A percentile compares a stretch with the other conserved stretches of the same genome.
Conservation (phyloP, 139 green algal species). For the Chlamydomonas sphaeroides region DNA sequence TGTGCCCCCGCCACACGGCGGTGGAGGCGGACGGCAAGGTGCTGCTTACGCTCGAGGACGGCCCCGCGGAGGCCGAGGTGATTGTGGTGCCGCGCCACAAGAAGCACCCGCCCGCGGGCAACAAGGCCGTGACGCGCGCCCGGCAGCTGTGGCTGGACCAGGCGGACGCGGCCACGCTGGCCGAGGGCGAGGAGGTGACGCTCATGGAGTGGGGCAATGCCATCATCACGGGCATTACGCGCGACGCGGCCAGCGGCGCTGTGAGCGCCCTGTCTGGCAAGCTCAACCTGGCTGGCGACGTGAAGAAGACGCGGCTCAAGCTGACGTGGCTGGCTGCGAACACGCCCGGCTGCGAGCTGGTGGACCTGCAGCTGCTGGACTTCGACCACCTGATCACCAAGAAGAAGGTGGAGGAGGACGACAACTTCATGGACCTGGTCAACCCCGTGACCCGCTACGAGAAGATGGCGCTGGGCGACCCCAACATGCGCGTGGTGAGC, state of each 20-base stretch:
- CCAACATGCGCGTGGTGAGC: constrained; percentile 93
- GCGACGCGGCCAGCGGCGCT: constrained; percentile 31
- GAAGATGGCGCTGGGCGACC: constrained; percentile 81
- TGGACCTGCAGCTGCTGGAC: constrained; percentile 72
- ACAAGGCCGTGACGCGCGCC: constrained; percentile 71
- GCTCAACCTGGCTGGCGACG: constrained; percentile 90
- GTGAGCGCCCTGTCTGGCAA: constrained; percentile 61
- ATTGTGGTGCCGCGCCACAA: constrained; percentile 85
- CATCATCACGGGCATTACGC: constrained; percentile 74
- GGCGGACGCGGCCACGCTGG: constrained; percentile 80
- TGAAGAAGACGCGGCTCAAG: constrained; percentile 98
- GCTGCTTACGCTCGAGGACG: constrained; percentile 75
- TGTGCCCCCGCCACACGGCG: constrained; percentile 90
- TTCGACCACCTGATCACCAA: constrained; percentile 98
- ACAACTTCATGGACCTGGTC: constrained; percentile 86
- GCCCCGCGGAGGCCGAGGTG: constrained; percentile 66
- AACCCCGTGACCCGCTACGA: constrained; percentile 70
- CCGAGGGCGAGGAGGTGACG: constrained; percentile 91
- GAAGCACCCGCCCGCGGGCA: constrained; percentile 85
- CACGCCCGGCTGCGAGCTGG: constrained; percentile 49
- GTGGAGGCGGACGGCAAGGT: constrained; percentile 69
- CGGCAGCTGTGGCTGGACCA: constrained; percentile 84
- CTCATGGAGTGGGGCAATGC: constrained; percentile 99
- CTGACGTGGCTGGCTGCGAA: constrained; percentile 92
- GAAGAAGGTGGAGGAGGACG: constrained; percentile 93